Percentiles rank a stretch among this genome's conserved stretches.
Evolutionary conservation across 2,329 filamentous ascomycete species (phyloP).

Genomic region (Colletotrichum agaves): DNA sequence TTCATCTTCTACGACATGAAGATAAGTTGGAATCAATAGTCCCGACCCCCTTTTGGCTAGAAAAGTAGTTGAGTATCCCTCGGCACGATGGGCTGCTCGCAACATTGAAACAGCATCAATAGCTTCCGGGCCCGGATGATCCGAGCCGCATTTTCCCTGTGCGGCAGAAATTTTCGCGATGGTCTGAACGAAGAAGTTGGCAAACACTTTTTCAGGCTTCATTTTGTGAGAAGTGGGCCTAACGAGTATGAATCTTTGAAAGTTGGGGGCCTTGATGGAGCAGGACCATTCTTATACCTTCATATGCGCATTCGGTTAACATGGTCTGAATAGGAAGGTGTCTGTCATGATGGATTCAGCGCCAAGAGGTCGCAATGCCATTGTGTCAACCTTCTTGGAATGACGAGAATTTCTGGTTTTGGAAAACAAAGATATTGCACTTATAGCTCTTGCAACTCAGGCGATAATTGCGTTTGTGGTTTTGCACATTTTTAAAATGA

Average conservation of each 20-base stretch:
- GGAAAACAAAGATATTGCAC: no score
- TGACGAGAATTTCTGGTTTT: no score
- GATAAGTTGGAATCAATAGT: constrained; percentile 22
- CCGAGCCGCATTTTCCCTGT: constrained; percentile 3
- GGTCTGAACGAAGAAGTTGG: not conserved
- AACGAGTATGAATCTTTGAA: not conserved
- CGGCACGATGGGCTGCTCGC: not conserved
- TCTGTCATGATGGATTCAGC: constrained; percentile 9
- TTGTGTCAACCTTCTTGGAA: no score
- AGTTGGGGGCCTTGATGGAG: not conserved
- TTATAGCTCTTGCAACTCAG: no score
- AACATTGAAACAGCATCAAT: not conserved
- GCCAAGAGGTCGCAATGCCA: not conserved
- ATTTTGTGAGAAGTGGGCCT: not conserved
- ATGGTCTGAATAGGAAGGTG: constrained; percentile 24
- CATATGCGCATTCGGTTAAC: not conserved
- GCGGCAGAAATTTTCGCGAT: not conserved
- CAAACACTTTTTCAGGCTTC: not conserved
- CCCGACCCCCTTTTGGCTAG: constrained; percentile 6
- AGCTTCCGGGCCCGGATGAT: not conserved
- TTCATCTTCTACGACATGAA: constrained; percentile 28
- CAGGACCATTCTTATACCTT: not conserved
- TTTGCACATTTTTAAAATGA: no score
- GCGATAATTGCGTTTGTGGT: no score
- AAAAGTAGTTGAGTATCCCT: not conserved